Conservation (phyloP, 225 moss, liverwort and hornwort genomes). For the Thuidium tamariscinum region DNA sequence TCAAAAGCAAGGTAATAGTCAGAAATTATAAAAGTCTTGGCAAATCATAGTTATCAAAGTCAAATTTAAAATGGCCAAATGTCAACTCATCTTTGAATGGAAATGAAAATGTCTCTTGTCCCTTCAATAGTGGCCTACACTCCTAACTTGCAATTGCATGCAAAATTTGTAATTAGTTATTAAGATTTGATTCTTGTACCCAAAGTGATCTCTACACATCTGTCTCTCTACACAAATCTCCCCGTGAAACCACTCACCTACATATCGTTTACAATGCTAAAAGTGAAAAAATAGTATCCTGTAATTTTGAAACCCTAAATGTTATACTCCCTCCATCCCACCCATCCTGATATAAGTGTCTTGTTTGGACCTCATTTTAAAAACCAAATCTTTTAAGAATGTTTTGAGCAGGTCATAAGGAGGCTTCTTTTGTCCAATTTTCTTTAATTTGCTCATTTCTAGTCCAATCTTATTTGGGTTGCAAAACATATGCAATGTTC, state of each 20-base stretch:
- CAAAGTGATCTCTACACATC: background rate
- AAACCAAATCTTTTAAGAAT: background rate
- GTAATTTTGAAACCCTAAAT: background rate
- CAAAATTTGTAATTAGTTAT: background rate
- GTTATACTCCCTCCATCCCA: background rate
- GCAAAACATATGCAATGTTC: background rate
- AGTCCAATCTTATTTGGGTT: background rate
- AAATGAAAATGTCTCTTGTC: background rate
- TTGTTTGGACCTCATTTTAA: background rate
- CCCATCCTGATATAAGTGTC: background rate
- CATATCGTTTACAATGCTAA: background rate
- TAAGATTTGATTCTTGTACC: background rate
- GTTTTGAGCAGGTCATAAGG: background rate
- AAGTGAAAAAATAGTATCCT: background rate
- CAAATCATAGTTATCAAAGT: background rate
- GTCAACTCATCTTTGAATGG: background rate
- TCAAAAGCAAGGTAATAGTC: background rate
- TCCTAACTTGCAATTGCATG: background rate
- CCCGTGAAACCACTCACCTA: background rate
- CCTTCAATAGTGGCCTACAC: background rate
- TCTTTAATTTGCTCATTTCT: too few relatives aligned
- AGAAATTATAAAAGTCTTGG: background rate
- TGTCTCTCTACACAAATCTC: background rate
- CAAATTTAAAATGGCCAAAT: too few relatives aligned
- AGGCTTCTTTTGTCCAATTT: background rate